These are phyloP conservation scores for Geotrichum histeridarum DNA, from an alignment of 1,139 yeast species.

Conservation along the genomic window DNA sequence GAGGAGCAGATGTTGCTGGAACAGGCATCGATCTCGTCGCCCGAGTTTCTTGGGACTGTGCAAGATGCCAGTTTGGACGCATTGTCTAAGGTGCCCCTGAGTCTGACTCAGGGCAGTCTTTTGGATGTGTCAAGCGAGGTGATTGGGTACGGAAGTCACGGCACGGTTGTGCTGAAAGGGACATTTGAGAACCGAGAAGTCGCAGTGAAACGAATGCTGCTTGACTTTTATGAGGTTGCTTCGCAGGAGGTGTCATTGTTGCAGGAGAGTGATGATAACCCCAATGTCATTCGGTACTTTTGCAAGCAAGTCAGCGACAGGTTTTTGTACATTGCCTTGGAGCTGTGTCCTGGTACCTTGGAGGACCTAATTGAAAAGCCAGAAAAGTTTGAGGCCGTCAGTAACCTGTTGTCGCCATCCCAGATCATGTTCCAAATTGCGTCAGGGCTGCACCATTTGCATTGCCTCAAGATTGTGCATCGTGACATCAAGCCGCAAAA, in stretches of 20 bases:
- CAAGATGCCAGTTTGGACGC: slow-evolving; percentile 12
- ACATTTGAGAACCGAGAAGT: slow-evolving; percentile 88
- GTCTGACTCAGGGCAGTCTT: slow-evolving; percentile 39
- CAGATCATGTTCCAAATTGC: slow-evolving; percentile 72
- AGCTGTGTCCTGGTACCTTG: slow-evolving; percentile 80
- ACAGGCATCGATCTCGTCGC: slow-evolving; percentile 5
- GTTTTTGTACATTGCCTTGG: slow-evolving; percentile 88
- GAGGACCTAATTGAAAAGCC: slow-evolving; percentile 63
- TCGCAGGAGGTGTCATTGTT: slow-evolving; percentile 85
- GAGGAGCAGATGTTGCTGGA: slow-evolving; percentile 9
- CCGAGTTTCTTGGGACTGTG: slow-evolving; percentile 9
- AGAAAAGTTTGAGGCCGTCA: slow-evolving; percentile 16
- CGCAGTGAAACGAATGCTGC: slow-evolving; percentile 88
- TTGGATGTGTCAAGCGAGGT: slow-evolving; percentile 64
- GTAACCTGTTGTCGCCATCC: slow-evolving; percentile 41
- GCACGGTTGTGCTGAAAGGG: slow-evolving; percentile 90
- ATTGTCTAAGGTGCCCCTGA: not conserved
- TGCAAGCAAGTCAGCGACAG: slow-evolving; percentile 86
- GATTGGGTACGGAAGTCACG: slow-evolving; percentile 93
- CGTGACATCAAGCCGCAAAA: slow-evolving; percentile 96
- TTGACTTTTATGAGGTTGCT: slow-evolving; percentile 91
- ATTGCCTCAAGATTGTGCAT: slow-evolving; percentile 86
- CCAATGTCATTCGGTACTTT: slow-evolving; percentile 86
- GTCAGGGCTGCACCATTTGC: slow-evolving; percentile 80
- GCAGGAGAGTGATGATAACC: slow-evolving; percentile 95